Base-by-base conservation (phyloP, 169 alveolate species). In the Plasmodium coatneyi region DNA sequence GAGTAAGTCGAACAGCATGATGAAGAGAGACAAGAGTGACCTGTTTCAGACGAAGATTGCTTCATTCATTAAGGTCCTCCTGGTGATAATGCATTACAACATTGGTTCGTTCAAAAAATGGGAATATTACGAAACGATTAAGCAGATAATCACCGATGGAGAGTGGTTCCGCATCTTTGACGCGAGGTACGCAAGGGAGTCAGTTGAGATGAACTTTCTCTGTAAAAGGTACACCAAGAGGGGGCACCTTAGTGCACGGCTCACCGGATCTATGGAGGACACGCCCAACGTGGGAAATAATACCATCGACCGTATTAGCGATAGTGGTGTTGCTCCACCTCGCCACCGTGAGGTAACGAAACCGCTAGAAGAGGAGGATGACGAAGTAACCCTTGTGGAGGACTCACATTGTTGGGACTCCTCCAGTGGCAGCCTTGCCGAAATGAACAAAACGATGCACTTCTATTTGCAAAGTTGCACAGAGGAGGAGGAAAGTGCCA, bases 81-180 rank as follows among this genome's bases (percentile, higher is more conserved):
- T 87, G 71, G 84, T 87, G 4, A 87, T 87, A 36, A 54, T 87
- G 28, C 66, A 30, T 9, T 87, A 87, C 49, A 80, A 87, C 34
- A 39, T 87, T 34, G 16, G 19, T 28, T 60, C 86, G 3, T 87
- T 87, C 25, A 87, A 79, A 78, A 25, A 34, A 10, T 79, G 87
- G 84, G 82, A 87, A 60, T 87, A 87, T 36, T 80, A 60, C 46
- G 60, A 78, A 56, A 87, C 93, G 0, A 87, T 87, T 4, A 80
- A 87, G 30, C 93, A 87, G 82, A 80, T 87, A 30, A 25, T 87
- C 49, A 66, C 32, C 16, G 93, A 87, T 66, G 82, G 49, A 9
- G 90, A 87, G 3, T 87, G 93, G 93, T 87, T 54, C 71, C 16
- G 6, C 10, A 72, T 84, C 22, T 84, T 22, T 46, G 76, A 72